Evolutionary conservation across 2,329 filamentous ascomycete species (phyloP).

Genomic region (Aspergillus aculeatus): DNA sequence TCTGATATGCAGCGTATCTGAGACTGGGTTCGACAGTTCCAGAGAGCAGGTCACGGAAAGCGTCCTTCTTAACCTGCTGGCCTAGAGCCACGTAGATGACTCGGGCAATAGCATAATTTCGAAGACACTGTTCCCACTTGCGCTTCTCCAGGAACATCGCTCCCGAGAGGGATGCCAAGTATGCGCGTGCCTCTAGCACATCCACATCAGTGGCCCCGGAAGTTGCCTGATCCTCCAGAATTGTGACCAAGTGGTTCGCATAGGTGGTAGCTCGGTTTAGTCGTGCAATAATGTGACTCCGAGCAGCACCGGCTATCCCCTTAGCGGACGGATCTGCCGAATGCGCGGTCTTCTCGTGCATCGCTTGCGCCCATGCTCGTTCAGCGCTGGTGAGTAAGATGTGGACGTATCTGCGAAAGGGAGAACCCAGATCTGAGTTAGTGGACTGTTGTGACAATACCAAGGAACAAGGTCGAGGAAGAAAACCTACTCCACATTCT

Average conservation of each 20-base stretch:
- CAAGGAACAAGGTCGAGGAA: background rate
- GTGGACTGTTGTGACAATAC: background rate
- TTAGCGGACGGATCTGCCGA: conserved; percentile 70
- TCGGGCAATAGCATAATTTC: conserved; percentile 71
- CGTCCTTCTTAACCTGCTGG: conserved; percentile 64
- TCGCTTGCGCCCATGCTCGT: conserved; percentile 90
- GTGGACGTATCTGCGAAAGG: conserved; percentile 62
- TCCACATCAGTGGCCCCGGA: conserved; percentile 69
- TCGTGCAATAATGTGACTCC: conserved; percentile 85
- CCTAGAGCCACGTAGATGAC: conserved; percentile 80
- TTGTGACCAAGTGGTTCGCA: conserved; percentile 65
- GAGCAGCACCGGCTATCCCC: conserved; percentile 73
- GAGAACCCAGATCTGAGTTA: background rate
- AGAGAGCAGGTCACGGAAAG: conserved; percentile 81
- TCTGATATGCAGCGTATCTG: conserved; percentile 89
- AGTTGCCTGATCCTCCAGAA: conserved; percentile 62
- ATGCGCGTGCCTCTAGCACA: conserved; percentile 81
- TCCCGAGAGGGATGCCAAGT: conserved; percentile 73
- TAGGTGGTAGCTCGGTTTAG: conserved; percentile 74
- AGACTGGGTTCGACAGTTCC: conserved; percentile 90
- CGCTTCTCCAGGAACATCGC: conserved; percentile 83
- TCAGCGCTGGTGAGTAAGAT: conserved; percentile 84
- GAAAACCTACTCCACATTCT: conserved; percentile 68
- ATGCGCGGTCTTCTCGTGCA: conserved; percentile 86
- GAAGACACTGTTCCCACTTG: conserved; percentile 76